Evolutionary conservation across 148 eudicot genomes (phyloP).

Genomic region (Rhododendron mucronatum): DNA sequence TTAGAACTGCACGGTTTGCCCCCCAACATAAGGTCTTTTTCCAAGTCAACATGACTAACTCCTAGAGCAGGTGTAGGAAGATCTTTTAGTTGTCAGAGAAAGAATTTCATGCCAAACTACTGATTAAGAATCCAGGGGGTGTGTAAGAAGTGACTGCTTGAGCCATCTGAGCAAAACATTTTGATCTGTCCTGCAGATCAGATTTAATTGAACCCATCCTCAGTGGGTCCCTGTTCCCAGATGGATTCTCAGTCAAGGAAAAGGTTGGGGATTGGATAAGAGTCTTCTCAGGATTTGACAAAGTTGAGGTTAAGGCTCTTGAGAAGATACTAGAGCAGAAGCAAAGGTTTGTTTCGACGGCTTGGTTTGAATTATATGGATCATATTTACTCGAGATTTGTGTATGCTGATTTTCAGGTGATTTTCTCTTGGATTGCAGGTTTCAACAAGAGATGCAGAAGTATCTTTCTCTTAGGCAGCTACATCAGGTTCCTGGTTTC

Average conservation of each 20-base stretch:
- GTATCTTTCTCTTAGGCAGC: slow-evolving; percentile 85
- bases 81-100: neutral
- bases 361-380: slow-evolving; percentile 8
- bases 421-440: slow-evolving; percentile 46
- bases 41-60: neutral
- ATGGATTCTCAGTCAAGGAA: slow-evolving; percentile 63
- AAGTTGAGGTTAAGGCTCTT: slow-evolving; percentile 88
- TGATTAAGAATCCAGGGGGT: neutral
- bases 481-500: slow-evolving; percentile 50
- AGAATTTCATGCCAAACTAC: neutral
- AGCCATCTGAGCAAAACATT: slow-evolving; percentile 2
- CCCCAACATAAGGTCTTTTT: neutral
- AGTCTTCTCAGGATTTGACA: slow-evolving; percentile 68
- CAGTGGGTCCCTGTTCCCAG: slow-evolving; percentile 62
- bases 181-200: slow-evolving; percentile 57
- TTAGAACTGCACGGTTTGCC: neutral
- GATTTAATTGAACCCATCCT: slow-evolving; percentile 72
- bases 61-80: neutral
- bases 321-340: slow-evolving; percentile 96
- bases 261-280: slow-evolving; percentile 63
- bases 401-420: slow-evolving; percentile 26
- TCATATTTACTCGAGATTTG: neutral
- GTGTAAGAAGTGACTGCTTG: neutral
- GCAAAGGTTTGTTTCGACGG: slow-evolving; percentile 57
- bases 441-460: slow-evolving; percentile 93